Conservation (phyloP, 768 basidiomycete genomes). For the Tulasnella sp. region DNA sequence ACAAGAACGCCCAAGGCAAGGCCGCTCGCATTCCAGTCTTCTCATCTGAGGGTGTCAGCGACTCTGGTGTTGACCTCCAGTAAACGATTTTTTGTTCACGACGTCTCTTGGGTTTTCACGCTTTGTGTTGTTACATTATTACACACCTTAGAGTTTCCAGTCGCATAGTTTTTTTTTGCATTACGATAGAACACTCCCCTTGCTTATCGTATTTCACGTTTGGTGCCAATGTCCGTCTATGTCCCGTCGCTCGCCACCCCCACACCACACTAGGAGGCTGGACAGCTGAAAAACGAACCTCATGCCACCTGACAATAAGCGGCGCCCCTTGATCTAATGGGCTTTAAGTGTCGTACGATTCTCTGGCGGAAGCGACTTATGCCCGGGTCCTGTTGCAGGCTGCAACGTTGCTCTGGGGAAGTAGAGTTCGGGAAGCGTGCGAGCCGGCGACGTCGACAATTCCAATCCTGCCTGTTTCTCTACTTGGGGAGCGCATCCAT, state of each 20-base stretch:
- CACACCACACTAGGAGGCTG: too few species aligned
- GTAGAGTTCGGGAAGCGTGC: background rate
- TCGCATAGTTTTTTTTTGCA: background rate
- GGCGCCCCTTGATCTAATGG: background rate
- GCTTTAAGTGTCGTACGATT: background rate
- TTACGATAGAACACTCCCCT: background rate
- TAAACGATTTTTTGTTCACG: background rate
- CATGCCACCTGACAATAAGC: background rate
- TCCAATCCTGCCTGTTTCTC: background rate
- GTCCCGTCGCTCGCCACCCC: too few species aligned
- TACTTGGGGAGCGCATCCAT: background rate
- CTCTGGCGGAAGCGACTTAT: background rate
- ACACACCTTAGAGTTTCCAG: background rate
- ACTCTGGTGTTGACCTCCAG: conserved; percentile 59
- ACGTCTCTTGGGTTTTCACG: background rate
- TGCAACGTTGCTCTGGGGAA: background rate
- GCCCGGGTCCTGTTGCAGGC: background rate
- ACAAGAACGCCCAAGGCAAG: conserved; percentile 77
- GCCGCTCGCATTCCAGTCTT: conserved; percentile 63
- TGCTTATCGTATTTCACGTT: background rate
- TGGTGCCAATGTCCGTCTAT: background rate
- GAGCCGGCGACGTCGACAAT: background rate
- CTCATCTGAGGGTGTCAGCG: conserved; percentile 48
- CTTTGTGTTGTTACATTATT: background rate
- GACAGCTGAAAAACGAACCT: too few species aligned